A percentile compares a stretch with the other conserved stretches of the same genome.
phyloP scores from a whole-genome alignment of 306 rosid species.

The Casuarina glauca region DNA sequence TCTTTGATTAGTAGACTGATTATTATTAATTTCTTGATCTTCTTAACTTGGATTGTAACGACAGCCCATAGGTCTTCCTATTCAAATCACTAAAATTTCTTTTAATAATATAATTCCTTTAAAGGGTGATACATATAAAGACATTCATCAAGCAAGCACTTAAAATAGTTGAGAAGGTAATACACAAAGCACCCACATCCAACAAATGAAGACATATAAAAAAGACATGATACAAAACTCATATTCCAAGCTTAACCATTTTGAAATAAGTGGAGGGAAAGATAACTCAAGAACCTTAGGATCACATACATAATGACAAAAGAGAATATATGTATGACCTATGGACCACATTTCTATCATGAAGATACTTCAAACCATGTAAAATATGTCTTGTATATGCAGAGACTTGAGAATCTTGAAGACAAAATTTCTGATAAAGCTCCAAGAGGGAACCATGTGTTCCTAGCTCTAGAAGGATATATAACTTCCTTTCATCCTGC shows the following conservation, averaged over 20 bases:
- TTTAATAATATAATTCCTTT: background rate
- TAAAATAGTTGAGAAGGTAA: too few relatives aligned
- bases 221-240: background rate
- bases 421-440: slow-evolving; percentile 60
- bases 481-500: slow-evolving; percentile 78
- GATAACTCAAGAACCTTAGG: slow-evolving; percentile 7
- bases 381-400: slow-evolving; percentile 89
- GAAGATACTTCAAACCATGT: slow-evolving; percentile 92
- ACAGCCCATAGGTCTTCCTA: too few relatives aligned
- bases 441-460: slow-evolving; percentile 81
- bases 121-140: background rate
- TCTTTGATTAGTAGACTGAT: too few relatives aligned
- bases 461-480: slow-evolving; percentile 87
- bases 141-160: too few relatives aligned
- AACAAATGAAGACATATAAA: background rate
- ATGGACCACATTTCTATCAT: slow-evolving; percentile 82
- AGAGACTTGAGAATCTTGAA: slow-evolving; percentile 80
- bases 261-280: background rate
- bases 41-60: too few relatives aligned
- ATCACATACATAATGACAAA: slow-evolving; percentile 14
- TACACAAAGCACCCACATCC: too few relatives aligned
- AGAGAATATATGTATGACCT: slow-evolving; percentile 49
- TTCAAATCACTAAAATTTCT: background rate
- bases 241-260: background rate
- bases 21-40: too few relatives aligned